Base-by-base conservation (phyloP, 1,139 yeast species). In the Suhomyces terraborum region DNA sequence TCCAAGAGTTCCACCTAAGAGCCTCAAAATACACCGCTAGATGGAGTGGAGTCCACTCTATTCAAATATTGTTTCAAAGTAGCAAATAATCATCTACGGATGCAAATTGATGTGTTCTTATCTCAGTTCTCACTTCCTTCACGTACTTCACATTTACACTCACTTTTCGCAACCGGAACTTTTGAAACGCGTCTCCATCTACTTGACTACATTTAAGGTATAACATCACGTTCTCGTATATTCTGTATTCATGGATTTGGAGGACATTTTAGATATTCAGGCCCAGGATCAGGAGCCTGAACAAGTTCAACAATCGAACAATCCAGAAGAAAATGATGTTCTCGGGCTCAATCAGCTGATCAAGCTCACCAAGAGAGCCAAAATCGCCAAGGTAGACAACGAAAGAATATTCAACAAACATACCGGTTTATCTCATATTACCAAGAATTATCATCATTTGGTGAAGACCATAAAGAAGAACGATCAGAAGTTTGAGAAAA, bases 391-490 rank as follows among this genome's bases (percentile, higher is more conserved):
- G 45, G 55, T 80, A 25, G 79, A 78, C 30, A 73, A 77, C 39
- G 78, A 76, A 20, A 66, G 78, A 40, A 60, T 81, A 16, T 58
- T 79, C 41, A 67, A 74, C 23, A 60, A 58, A 7, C 54, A 55
- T 13, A 67, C 67, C 19, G 86, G 86, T 0, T 54, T 81, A 36
- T 72, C 75, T 10, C 71, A 73, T 48, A 51, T 80, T 22, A 56
- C 68, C 31, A 64, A 67, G 41, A 69, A 75, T 50, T 64, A 69
- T 37, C 59, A 57, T 14, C 63, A 70, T 36, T 58, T 78, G 9
- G 38, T 50, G 28, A 50, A 61, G 31, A 53, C 59, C 9, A 50
- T 71, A 18, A 50, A 55, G 31, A 61, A 53, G 42, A 61, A 61
- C 42, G 75, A 71, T 42, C 53, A 54, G 32, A 49, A 43, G n/a